These are phyloP conservation scores for Eucalyptus erythrocorys DNA, from an alignment of 345 rosid genomes.

Conservation along the genomic window DNA sequence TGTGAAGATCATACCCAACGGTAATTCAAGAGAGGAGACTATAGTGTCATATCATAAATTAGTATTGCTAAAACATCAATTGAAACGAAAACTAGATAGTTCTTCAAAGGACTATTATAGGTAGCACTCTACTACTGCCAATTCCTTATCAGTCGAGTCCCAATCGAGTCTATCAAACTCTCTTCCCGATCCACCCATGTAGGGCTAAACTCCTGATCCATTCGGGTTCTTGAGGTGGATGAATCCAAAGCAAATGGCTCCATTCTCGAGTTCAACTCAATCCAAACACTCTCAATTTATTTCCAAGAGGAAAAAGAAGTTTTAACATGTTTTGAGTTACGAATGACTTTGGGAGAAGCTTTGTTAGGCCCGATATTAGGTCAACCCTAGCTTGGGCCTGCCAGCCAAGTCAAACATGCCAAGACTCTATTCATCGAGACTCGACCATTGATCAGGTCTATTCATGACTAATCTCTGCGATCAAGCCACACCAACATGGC, in stretches of 20 bases:
- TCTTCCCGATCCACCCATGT: not conserved
- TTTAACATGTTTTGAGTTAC: not conserved
- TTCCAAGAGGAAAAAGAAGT: not conserved
- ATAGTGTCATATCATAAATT: rapidly evolving
- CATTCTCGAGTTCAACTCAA: not conserved
- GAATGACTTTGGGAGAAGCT: not conserved
- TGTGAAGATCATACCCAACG: not conserved
- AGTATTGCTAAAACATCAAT: not conserved
- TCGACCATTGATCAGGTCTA: not conserved
- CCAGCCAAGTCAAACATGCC: not conserved
- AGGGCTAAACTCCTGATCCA: not conserved
- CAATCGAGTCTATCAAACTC: not conserved
- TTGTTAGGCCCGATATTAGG: not conserved
- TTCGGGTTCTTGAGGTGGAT: not conserved
- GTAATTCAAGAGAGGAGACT: not conserved
- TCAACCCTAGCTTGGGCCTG: not conserved
- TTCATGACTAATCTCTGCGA: not conserved
- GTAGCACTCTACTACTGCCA: rapidly evolving
- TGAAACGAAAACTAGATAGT: not conserved
- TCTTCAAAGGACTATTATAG: not conserved
- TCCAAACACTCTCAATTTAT: not conserved
- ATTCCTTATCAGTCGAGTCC: rapidly evolving
- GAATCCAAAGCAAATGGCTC: not conserved
- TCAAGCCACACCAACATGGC: not conserved
- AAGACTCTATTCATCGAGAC: not conserved